Base-by-base conservation (phyloP, 495 filamentous ascomycete genomes). In the Talaromyces proteolyticus region DNA sequence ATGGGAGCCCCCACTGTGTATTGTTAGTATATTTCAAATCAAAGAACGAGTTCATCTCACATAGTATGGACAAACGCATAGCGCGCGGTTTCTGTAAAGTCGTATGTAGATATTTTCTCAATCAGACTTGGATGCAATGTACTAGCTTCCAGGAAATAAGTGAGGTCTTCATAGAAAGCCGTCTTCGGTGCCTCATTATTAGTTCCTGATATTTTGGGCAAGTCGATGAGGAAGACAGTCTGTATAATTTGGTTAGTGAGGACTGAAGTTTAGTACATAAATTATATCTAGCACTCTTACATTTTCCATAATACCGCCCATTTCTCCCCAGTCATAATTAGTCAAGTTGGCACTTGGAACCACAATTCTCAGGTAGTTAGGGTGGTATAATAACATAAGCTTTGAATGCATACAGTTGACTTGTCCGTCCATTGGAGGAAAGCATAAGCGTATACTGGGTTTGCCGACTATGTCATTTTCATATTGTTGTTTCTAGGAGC, bases 341-440 rank as follows among this genome's bases (percentile, higher is more conserved):
- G 84, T 77, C 3, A 94, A 62, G 52, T 96, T 96, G 0, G 87
- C 91, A 7, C 79, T 90, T 0, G 91, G 90, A 0, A 95, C 76
- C 0, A 78, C 91, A 8, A 96, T 75, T 0, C 91, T 77, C 2
- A 95, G 59, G 57, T 91, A 80, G 0, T 52, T 57, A 0, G 74
- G 70, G 53, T 89, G 84, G 55, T 88, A 90, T 0, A 96, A 73
- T 0, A 96, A 71, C 77, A 89, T 87, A 11, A 96, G 65, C 57
- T 96, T 96, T 4, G 88, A 93, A 58, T 96, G 91, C 91, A 95
- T 95, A 55, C 74, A 81, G 42, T 74, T 77, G 1, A 81, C 64
- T 44, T 82, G 74, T 0, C 78, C 77, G 5, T 76, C 68, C 82
- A 88, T 88, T 42, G 75, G 79, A 6, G 93, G 93, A 51, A 95